Evolutionary conservation across 2,329 filamentous ascomycete genomes (phyloP).

Genomic region (Botrytis galanthina): DNA sequence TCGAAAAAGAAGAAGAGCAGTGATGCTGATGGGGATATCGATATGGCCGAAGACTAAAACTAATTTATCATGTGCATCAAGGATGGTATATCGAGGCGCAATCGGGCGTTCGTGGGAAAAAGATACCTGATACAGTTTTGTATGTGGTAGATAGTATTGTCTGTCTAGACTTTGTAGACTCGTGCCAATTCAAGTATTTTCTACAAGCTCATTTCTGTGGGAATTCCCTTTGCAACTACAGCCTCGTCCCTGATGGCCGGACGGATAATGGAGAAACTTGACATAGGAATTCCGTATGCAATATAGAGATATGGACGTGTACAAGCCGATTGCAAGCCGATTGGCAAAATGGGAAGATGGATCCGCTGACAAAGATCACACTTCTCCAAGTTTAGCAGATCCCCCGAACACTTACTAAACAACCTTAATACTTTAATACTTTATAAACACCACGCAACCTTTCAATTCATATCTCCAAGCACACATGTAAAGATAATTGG

Average conservation of each 20-base stretch:
- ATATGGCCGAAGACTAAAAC: constrained; percentile 19
- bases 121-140: constrained; percentile 9
- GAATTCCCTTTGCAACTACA: not conserved
- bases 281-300: not conserved
- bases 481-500: constrained; percentile 13
- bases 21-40: constrained; percentile 20
- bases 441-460: not conserved
- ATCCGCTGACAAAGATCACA: constrained; percentile 12
- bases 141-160: constrained; percentile 9
- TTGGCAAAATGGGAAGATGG: not conserved
- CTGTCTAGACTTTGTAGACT: not conserved
- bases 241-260: not conserved
- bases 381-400: constrained; percentile 1
- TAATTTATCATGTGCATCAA: not conserved
- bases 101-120: constrained; percentile 19
- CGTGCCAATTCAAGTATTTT: constrained; percentile 10
- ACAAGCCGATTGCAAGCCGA: not conserved
- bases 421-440: not conserved
- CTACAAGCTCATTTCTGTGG: not conserved
- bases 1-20: constrained; percentile 23
- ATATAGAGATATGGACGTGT: not conserved
- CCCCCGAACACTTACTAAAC: not conserved
- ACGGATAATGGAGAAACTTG: not conserved
- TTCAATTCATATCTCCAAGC: constrained; percentile 4
- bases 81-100: constrained; percentile 7